phyloP scores from a whole-genome alignment of 352 stramenopile genomes.

The Chrysophaeum taylorii region DNA sequence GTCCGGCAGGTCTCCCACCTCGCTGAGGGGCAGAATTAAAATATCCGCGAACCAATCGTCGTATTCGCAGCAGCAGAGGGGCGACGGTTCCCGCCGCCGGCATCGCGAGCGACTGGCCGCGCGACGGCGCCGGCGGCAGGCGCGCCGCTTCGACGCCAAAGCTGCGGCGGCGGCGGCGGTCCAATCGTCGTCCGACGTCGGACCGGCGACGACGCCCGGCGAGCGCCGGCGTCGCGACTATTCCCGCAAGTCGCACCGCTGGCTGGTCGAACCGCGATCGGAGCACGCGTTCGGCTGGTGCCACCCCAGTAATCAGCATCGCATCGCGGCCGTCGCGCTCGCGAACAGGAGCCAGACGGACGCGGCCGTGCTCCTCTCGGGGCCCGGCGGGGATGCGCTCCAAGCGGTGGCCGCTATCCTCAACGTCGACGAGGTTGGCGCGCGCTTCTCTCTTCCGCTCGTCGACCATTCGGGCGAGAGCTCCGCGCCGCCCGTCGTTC shows the following conservation, averaged over 20 bases:
- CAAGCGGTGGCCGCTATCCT: neutral
- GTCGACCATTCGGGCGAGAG: neutral
- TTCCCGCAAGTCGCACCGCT: neutral
- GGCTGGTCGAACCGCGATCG: conserved; percentile 3
- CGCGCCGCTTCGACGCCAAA: too few species aligned
- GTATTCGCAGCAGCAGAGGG: too few species aligned
- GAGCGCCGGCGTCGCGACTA: neutral
- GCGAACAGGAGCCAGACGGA: neutral
- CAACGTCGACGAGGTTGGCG: neutral
- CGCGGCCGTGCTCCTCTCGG: neutral
- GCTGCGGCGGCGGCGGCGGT: too few species aligned
- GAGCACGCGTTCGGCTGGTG: neutral
- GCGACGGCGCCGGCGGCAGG: too few species aligned
- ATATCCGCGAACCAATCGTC: too few species aligned
- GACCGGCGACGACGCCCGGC: too few species aligned
- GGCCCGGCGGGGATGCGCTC: neutral
- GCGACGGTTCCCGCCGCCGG: too few species aligned
- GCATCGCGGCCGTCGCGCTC: neutral
- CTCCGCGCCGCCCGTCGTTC: neutral
- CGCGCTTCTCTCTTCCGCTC: neutral
- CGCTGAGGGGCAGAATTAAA: too few species aligned
- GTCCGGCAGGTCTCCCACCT: too few species aligned
- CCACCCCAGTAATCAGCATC: neutral
- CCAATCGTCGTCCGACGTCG: too few species aligned
- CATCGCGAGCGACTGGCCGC: too few species aligned